phyloP scores from a whole-genome alignment of 495 filamentous ascomycete species.

The Talaromyces borbonicus region DNA sequence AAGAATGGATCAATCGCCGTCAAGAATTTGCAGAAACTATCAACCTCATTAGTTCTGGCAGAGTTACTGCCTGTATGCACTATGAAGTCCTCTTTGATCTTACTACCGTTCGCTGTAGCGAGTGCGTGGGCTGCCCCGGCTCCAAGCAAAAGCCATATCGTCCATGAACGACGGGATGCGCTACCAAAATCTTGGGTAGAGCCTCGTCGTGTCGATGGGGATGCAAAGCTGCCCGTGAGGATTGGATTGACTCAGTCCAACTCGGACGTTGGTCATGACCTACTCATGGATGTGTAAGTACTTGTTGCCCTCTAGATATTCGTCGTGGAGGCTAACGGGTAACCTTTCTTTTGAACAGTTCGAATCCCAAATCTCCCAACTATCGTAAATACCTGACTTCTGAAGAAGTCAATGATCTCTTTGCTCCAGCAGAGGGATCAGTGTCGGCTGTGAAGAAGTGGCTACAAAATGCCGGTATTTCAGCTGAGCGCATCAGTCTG shows the following conservation, averaged over 20 bases:
- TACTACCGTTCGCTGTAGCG: conserved; percentile 19
- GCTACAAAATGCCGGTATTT: conserved; percentile 41
- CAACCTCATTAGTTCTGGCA: no score
- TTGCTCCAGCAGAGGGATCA: conserved; percentile 32
- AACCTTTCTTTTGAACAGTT: no score
- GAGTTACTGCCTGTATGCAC: no score
- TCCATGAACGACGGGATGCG: conserved; percentile 32
- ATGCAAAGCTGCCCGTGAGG: conserved; percentile 38
- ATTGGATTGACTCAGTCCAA: conserved; percentile 48
- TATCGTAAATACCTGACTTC: conserved; percentile 45
- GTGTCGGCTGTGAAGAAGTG: conserved; percentile 39
- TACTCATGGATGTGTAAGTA: conserved; percentile 43
- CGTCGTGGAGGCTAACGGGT: background rate
- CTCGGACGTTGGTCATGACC: conserved; percentile 40
- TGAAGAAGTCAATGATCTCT: conserved; percentile 40
- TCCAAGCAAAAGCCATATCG: conserved; percentile 16
- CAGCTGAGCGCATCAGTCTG: conserved; percentile 30
- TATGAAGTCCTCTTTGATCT: conserved; percentile 24
- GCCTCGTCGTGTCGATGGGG: conserved; percentile 18
- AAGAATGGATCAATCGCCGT: no score
- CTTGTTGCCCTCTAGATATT: background rate
- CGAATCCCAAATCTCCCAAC: conserved; percentile 33
- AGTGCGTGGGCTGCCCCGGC: conserved; percentile 22
- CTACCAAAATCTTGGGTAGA: conserved; percentile 26
- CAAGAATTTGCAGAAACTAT: no score